phyloP scores from a whole-genome alignment of 2,329 filamentous ascomycete species.

The Curvularia hawaiiensis region DNA sequence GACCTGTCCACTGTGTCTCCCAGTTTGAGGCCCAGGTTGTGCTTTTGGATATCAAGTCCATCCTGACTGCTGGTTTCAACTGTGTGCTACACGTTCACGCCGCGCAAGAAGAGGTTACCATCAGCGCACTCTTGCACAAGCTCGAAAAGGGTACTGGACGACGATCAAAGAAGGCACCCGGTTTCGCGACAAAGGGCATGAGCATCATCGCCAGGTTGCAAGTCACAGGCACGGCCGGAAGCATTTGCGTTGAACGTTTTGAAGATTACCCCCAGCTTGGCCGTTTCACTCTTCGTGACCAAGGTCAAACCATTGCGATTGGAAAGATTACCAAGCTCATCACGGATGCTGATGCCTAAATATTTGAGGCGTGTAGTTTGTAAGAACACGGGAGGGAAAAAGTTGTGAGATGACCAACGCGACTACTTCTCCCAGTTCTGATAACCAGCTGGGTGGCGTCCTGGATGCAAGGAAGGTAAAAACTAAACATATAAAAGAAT shows the following conservation, averaged over 20 bases:
- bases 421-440: slow-evolving; percentile 1
- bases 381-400: slow-evolving; percentile 4
- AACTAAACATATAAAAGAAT: slow-evolving; percentile 12
- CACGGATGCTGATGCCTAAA: slow-evolving; percentile 36
- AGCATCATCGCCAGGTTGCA: slow-evolving; percentile 93
- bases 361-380: slow-evolving; percentile 6
- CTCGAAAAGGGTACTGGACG: slow-evolving; percentile 92
- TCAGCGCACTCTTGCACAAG: slow-evolving; percentile 85
- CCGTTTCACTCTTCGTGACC: slow-evolving; percentile 39
- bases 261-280: slow-evolving; percentile 85
- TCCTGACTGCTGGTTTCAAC: slow-evolving; percentile 93
- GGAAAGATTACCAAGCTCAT: slow-evolving; percentile 97
- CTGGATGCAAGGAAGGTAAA: slow-evolving; percentile 5
- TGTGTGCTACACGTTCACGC: slow-evolving; percentile 97
- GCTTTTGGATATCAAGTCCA: slow-evolving; percentile 91
- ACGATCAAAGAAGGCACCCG: slow-evolving; percentile 91
- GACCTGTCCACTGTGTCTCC: slow-evolving; percentile 86
- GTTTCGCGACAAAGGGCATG: slow-evolving; percentile 81
- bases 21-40: slow-evolving; percentile 96
- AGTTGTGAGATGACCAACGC: not conserved
- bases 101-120: slow-evolving; percentile 96
- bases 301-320: slow-evolving; percentile 99
- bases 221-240: slow-evolving; percentile 81
- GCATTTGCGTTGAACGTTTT: slow-evolving; percentile 91
- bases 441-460: slow-evolving; percentile 1